Evolutionary conservation across 495 filamentous ascomycete species (phyloP), one percentile per base, ranked within the genome.

Genomic region (Penicillium steckii): DNA sequence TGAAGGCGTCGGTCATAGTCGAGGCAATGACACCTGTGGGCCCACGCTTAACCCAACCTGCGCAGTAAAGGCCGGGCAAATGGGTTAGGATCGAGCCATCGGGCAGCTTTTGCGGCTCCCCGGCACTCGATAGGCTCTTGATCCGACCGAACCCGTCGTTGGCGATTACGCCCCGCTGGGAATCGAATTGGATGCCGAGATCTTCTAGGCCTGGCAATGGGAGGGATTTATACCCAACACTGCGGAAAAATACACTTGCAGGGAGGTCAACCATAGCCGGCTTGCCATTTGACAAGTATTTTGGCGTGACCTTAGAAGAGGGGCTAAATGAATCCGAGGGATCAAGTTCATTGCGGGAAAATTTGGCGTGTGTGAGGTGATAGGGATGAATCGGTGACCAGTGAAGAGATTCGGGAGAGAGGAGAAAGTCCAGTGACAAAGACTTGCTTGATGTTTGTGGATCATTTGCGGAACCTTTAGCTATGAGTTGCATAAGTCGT

Each of bases 21-120:
- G 85, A 90, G 8, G 94, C 93, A 66, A 98, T 97, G 3, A 97
- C 93, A 5, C 94, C 94, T 4, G 91, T 95, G 0, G 94, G 95
- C 1, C 94, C 94, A 35, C 90, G 79, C 70, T 97, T 97, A 18
- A 96, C 92, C 94, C 94, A 98, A 3, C 94, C 94, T 18, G 92
- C 89, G 56, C 90, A 93, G 68, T 98, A 98, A 15, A 96, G 61
- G 1, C 95, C 95, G 2, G 89, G 87, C 1, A 95, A 69, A 29
- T 78, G 68, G 23, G 75, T 70, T 19, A 74, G 68, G 6, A 68
- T 27, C 6, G 69, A 73, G 24, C 71, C 62, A 43, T 72, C 71
- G 0, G 72, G 69, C 8, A 73, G 53, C 9, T 46, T 49, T 21
- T 64, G 46, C 8, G 53, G 45, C 2, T 62, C 55, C 1, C 60